These are phyloP conservation scores for Ceratocystis papillata DNA, from an alignment of 2,329 filamentous ascomycete species.

Conservation along the genomic window DNA sequence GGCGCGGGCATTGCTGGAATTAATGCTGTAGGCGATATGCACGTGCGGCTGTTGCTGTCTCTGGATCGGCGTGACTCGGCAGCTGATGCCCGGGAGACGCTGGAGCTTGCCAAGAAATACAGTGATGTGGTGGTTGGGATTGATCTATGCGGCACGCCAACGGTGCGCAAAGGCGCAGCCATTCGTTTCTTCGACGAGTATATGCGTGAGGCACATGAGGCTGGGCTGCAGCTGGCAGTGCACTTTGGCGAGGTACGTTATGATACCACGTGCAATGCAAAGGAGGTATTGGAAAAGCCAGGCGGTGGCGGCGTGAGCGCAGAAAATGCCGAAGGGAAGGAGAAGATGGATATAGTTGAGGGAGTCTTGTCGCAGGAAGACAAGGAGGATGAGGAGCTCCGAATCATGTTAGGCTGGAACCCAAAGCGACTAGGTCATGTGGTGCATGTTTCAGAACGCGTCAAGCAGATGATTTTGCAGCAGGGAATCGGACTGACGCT, in stretches of 20 bases:
- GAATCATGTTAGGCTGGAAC: constrained; percentile 51
- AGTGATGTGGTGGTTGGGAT: constrained; percentile 55
- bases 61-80: constrained; percentile 56
- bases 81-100: constrained; percentile 50
- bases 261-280: constrained; percentile 17
- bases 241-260: constrained; percentile 61
- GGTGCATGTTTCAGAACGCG: constrained; percentile 55
- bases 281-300: constrained; percentile 12
- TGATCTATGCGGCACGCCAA: constrained; percentile 69
- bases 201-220: constrained; percentile 45
- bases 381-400: constrained; percentile 49
- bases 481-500: constrained; percentile 46
- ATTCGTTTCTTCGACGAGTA: constrained; percentile 49
- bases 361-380: constrained; percentile 30
- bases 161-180: constrained; percentile 41
- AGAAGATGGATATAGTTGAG: background rate
- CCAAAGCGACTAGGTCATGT: constrained; percentile 68
- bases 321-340: background rate
- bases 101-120: constrained; percentile 52
- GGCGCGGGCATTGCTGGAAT: constrained; percentile 25
- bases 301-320: background rate
- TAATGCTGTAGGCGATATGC: constrained; percentile 36
- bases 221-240: constrained; percentile 54
- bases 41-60: constrained; percentile 58
- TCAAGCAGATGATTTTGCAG: constrained; percentile 44